Conservation (phyloP, 2,329 filamentous ascomycete species). For the Geosmithia flava region DNA sequence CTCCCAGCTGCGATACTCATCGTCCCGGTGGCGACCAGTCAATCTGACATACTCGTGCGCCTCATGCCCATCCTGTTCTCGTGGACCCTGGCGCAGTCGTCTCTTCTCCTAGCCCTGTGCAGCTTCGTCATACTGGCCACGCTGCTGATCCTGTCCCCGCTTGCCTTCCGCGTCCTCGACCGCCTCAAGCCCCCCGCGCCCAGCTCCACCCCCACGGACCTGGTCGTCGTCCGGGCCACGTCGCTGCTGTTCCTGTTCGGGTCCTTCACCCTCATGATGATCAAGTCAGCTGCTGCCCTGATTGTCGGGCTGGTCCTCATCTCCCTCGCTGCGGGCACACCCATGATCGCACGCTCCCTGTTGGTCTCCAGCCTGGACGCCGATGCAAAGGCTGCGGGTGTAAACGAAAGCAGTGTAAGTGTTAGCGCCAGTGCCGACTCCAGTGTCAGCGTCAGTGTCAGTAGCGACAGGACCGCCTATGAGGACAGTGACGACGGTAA, state of each 20-base stretch:
- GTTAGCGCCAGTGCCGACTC: no score
- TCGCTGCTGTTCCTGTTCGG: conserved; percentile 10
- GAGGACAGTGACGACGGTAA: conserved; percentile 2
- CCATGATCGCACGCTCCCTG: conserved; percentile 12
- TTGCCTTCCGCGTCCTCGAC: conserved; percentile 4
- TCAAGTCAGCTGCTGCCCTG: conserved; percentile 7
- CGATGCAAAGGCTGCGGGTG: not conserved
- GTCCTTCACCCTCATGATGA: conserved; percentile 10
- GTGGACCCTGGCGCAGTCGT: conserved; percentile 9
- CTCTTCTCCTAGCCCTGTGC: conserved; percentile 10
- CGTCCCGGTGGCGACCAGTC: conserved; percentile 9
- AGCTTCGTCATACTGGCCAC: conserved; percentile 10
- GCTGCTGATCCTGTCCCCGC: conserved; percentile 10
- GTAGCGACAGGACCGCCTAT: no score
- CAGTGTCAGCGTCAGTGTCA: no score
- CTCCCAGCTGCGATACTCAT: conserved; percentile 10
- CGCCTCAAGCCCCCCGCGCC: conserved; percentile 4
- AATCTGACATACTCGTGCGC: conserved; percentile 10
- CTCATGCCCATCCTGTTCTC: conserved; percentile 13
- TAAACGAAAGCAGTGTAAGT: not conserved
- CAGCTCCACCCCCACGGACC: conserved; percentile 1
- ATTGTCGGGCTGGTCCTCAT: conserved; percentile 9
- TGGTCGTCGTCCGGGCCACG: conserved; percentile 8
- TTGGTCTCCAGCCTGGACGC: conserved; percentile 6
- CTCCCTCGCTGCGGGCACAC: conserved; percentile 11